Conservation (phyloP, 129 eudicot species). For the Gnaphalium uliginosum region DNA sequence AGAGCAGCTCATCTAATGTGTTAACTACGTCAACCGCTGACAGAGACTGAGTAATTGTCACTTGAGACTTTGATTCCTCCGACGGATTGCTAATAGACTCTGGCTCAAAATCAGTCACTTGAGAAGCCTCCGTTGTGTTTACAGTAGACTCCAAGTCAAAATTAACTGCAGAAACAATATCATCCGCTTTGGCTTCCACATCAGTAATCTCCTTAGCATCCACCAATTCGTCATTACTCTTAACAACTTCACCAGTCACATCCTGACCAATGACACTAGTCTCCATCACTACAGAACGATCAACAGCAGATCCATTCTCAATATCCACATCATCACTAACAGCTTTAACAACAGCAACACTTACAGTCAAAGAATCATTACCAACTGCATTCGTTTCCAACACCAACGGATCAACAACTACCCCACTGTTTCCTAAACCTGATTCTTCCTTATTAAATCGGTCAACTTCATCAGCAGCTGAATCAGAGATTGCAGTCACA, state of each 20-base stretch:
- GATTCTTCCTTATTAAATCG: conserved; percentile 26
- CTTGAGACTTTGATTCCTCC: conserved; percentile 11
- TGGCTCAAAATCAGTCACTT: conserved; percentile 1
- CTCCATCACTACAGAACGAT: conserved; percentile 9
- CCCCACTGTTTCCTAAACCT: conserved; percentile 22
- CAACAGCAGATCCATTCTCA: conserved; percentile 28
- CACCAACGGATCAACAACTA: conserved; percentile 11
- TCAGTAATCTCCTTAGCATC: conserved; percentile 18
- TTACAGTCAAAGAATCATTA: conserved; percentile 11
- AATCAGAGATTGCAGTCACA: conserved; percentile 22
- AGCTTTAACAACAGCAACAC: conserved; percentile 18
- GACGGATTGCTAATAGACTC: not conserved
- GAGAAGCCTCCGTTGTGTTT: conserved; percentile 17
- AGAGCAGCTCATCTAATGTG: conserved; percentile 15
- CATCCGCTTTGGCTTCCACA: conserved; percentile 26
- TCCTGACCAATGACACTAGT: conserved; percentile 10
- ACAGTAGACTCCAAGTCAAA: conserved; percentile 21
- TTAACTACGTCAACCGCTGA: conserved; percentile 19
- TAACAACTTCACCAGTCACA: conserved; percentile 24
- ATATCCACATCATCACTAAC: conserved; percentile 20
- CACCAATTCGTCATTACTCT: conserved; percentile 10
- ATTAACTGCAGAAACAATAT: conserved; percentile 22
- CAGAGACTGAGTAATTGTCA: conserved; percentile 15
- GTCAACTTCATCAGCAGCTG: conserved; percentile 28
- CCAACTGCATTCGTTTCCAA: conserved; percentile 21